Evolutionary conservation across 331 rosid genomes (phyloP), one percentile per base, ranked within the genome.

Genomic region (Phaseolus coccineus): DNA sequence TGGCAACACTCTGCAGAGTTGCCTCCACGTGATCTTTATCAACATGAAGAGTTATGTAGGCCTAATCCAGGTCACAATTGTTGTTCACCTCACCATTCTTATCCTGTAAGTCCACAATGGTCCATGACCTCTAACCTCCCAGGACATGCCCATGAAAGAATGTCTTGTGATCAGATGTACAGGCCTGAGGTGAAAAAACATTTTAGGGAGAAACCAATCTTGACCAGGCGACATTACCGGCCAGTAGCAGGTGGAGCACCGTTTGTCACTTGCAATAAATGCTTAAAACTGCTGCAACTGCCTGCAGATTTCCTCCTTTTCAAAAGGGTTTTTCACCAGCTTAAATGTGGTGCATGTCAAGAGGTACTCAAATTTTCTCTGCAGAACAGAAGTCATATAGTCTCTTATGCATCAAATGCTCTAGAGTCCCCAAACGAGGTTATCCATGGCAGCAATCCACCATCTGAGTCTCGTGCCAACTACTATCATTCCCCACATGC

Each of bases 181-280:
- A 76, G 39, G 66, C 84, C 77, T 1, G 96, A 81, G 80, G 53
- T 80, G 84, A 86, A 81, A 62, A 88, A 59, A 75, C 75, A 82
- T 75, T 70, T 15, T 51, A 77, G 90, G 74, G 97, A 90, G 81
- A 87, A 85, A 61, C 85, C 76, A 3, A 84, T 27, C 71, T 47
- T 80, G 75, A 83, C 72, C 11, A 89, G 83, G 85, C 84, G 91
- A 66, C 98, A 93, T 86, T 87, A 89, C 82, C 84, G 91, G 69
- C 99, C 99, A 2, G 82, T 93, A 53, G 96, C 96, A 11, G 96
- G 98, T 64, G 99, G 93, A 53, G 93, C 99, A 35, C 99, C 99
- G 39, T 81, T 96, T 25, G 51, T 91, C 30, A 83, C 87, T 79
- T 96, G 99, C 84, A 86, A 88, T 67, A 86, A 84, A 47, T 96